Evolutionary conservation across 257 asterid genomes (phyloP), one percentile per base, ranked within the genome.

Genomic region (Sherardia arvensis): DNA sequence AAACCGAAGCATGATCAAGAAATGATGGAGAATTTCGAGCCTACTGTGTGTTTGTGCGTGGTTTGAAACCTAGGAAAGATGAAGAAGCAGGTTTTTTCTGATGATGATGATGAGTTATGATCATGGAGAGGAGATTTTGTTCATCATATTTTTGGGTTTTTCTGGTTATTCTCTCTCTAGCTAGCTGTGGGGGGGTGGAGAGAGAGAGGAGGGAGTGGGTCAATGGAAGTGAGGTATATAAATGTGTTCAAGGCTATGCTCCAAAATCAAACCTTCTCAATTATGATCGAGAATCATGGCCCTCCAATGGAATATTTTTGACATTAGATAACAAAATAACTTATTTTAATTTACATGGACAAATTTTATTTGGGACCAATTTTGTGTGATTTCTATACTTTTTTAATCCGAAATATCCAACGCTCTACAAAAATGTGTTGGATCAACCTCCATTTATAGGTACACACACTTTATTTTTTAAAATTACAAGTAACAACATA

Each of bases 161-260:
- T 69, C 57, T 57, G 48, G 65, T 57, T 64, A n/a, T 51, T 57
- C 58, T 48, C 68, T 73, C 71, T 69, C 72, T 71, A 76, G 58
- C 11, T 67, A 64, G 45, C 48, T 22, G 15, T 38, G 47, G 12
- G 17, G 18, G 7, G 53, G 71, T 48, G 59, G 51, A 69, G 30
- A 8, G 59, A 25, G 59, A 47, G 23, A 40, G 61, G 61, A 56
- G 14, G 59, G 68, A 55, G 86, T 73, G 81, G 82, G 90, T 77
- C 85, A 80, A 76, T 77, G 76, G 78, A 79, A 27, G 1, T 65
- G 60, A 53, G 53, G 70, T 69, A 69, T 71, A 27, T 51, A 74
- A 70, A 70, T 77, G 75, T 78, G 76, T 76, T 78, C 85, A 86
- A 84, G 80, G 75, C 32, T n/a, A n/a, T n/a, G n/a, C 74, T 69